Percentiles rank a stretch among this genome's conserved stretches.
Conservation (phyloP, 2,329 filamentous ascomycete genomes). For the Hirsutella rhossiliensis region DNA sequence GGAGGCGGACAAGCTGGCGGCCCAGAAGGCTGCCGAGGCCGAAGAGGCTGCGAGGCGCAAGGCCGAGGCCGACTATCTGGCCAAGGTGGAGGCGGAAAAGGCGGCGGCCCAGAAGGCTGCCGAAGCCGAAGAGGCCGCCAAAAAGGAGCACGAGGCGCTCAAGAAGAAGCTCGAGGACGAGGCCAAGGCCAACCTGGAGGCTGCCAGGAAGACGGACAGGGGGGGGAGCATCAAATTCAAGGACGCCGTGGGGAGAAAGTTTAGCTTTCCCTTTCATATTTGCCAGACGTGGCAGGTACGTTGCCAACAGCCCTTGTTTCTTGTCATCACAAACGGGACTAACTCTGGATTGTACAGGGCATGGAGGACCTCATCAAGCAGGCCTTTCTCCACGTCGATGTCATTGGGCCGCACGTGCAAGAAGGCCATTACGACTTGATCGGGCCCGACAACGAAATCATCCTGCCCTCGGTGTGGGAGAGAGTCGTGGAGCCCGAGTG, state of each 20-base stretch:
- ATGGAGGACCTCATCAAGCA: slow-evolving; percentile 83
- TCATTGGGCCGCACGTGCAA: slow-evolving; percentile 63
- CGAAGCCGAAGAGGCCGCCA: background rate
- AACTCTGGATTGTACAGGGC: slow-evolving; percentile 38
- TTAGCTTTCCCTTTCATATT: slow-evolving; percentile 79
- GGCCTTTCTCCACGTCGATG: slow-evolving; percentile 68
- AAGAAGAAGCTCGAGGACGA: background rate
- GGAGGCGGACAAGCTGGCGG: slow-evolving; percentile 26
- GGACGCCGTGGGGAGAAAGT: slow-evolving; percentile 82
- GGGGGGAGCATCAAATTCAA: slow-evolving; percentile 75
- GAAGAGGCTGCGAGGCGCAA: slow-evolving; percentile 36
- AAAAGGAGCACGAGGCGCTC: background rate
- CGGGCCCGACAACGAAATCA: slow-evolving; percentile 70
- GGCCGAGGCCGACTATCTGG: slow-evolving; percentile 27
- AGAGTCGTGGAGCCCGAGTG: slow-evolving; percentile 65
- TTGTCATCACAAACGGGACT: background rate
- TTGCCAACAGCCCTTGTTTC: slow-evolving; percentile 8
- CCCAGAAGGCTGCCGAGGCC: background rate
- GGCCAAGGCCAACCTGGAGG: slow-evolving; percentile 6
- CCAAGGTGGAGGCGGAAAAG: background rate
- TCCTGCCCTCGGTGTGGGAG: slow-evolving; percentile 68
- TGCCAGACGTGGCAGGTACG: slow-evolving; percentile 75
- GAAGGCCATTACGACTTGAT: slow-evolving; percentile 72
- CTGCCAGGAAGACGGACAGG: slow-evolving; percentile 45
- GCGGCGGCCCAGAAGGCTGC: background rate